A percentile compares a stretch with the other conserved stretches of the same genome.
Conservation (phyloP, 257 asterid genomes). For the Fraxinus cuspidata region DNA sequence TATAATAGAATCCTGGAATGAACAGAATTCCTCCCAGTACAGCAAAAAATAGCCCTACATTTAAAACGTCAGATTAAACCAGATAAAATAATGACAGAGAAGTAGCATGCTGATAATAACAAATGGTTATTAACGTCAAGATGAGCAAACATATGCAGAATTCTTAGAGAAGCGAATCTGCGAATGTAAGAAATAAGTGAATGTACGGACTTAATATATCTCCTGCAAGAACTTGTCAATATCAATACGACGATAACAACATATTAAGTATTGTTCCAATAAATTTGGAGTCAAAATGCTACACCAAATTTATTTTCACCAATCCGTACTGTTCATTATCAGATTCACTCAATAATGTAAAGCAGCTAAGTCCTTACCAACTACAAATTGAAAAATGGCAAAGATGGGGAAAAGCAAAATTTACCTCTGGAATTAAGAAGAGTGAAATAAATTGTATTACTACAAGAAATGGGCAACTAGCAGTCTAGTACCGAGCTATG, state of each 20-base stretch:
- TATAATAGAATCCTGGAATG: slow-evolving; percentile 93
- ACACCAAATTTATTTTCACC: not conserved
- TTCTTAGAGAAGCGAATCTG: not conserved
- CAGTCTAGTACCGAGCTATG: not conserved
- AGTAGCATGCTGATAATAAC: not conserved
- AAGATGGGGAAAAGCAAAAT: not conserved
- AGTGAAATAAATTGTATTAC: not conserved
- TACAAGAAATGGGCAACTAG: not conserved
- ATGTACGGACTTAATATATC: not conserved
- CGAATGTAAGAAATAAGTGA: not conserved
- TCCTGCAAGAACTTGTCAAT: not conserved
- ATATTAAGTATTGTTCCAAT: not conserved
- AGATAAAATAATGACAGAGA: slow-evolving; percentile 6
- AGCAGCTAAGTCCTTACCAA: not conserved
- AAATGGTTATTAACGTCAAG: not conserved
- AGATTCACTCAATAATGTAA: not conserved
- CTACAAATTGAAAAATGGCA: not conserved
- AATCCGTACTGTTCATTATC: not conserved
- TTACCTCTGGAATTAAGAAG: not conserved
- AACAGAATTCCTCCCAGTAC: slow-evolving; percentile 79
- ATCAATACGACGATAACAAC: not conserved
- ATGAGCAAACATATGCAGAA: not conserved
- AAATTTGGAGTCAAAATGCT: not conserved
- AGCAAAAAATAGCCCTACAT: slow-evolving; percentile 81
- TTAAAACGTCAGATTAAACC: slow-evolving; percentile 13